Evolutionary conservation across 257 asterid species (phyloP), one percentile per base, ranked within the genome.

Genomic region (Fraxinus cuspidata): DNA sequence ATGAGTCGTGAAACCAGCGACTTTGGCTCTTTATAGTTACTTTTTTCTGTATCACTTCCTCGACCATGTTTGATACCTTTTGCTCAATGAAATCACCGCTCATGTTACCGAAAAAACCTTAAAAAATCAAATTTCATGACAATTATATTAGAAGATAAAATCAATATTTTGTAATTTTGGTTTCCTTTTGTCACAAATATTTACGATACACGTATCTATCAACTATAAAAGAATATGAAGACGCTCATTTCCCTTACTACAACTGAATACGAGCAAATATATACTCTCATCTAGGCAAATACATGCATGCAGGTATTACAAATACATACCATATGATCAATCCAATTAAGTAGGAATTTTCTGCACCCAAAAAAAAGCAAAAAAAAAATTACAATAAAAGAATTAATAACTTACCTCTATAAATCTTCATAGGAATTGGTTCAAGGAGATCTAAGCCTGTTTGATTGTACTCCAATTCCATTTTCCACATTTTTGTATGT

Each of bases 391-490:
- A n/a, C n/a, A n/a, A n/a, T n/a, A n/a, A n/a, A n/a, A n/a, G n/a
- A n/a, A 69, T 16, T 23, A 49, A 60, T 19, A 38, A 58, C 19
- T 27, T 53, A 85, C 86, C 83, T 80, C 79, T 35, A 51, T 67
- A 58, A 73, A 83, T 83, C 86, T 70, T 81, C 80, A 74, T 72
- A 60, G 40, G 0, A 71, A 66, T 25, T n/a, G 72, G 53, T 35
- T 37, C 68, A 70, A 71, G 70, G n/a, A 63, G 9, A 63, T 12
- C 12, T 12, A 58, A 70, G n/a, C n/a, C n/a, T n/a, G n/a, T n/a
- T n/a, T n/a, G n/a, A n/a, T n/a, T n/a, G n/a, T n/a, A n/a, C n/a
- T n/a, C n/a, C n/a, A n/a, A n/a, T n/a, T n/a, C n/a, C n/a, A n/a
- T n/a, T n/a, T n/a, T n/a, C n/a, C n/a, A n/a, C n/a, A n/a, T n/a